Evolutionary conservation across 176 grass and related monocot species (phyloP).

Genomic region (Aegilops bicornis): DNA sequence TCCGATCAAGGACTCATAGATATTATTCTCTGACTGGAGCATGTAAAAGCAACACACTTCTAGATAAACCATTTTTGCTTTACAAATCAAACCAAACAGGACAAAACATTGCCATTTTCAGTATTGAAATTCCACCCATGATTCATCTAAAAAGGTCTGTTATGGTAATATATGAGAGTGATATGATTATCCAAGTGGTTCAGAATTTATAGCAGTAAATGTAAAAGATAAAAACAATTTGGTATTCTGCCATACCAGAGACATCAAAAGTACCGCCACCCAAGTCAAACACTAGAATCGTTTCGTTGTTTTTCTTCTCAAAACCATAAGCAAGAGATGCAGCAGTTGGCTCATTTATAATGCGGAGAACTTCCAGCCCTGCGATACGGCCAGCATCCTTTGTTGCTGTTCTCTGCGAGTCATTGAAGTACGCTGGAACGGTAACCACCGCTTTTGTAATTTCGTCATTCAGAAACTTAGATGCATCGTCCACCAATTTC

Average conservation of each 20-base stretch:
- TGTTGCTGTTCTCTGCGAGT: slow-evolving; percentile 97
- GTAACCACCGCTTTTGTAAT: slow-evolving; percentile 98
- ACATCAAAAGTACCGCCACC: slow-evolving; percentile 99
- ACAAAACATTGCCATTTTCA: slow-evolving; percentile 9
- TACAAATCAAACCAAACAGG: background rate
- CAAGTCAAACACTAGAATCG: slow-evolving; percentile 95
- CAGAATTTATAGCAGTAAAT: slow-evolving; percentile 1
- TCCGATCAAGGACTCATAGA: background rate
- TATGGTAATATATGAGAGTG: background rate
- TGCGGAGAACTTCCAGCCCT: slow-evolving; percentile 98
- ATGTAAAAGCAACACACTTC: background rate
- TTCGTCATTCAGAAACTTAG: slow-evolving; percentile 97
- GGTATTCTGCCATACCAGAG: slow-evolving; percentile 55
- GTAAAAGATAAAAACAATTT: background rate
- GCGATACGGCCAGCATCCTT: slow-evolving; percentile 99
- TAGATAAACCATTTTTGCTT: background rate
- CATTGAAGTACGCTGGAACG: slow-evolving; percentile 97
- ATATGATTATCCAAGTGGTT: background rate
- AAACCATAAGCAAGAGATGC: slow-evolving; percentile 98
- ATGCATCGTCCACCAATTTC: slow-evolving; percentile 95
- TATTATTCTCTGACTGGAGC: background rate
- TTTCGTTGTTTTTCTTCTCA: slow-evolving; percentile 99
- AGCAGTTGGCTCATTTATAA: slow-evolving; percentile 99
- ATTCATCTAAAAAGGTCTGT: background rate
- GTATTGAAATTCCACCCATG: background rate